A percentile compares a stretch with the other conserved stretches of the same genome.
phyloP scores from a whole-genome alignment of 345 rosid species.

The Salix udensis region DNA sequence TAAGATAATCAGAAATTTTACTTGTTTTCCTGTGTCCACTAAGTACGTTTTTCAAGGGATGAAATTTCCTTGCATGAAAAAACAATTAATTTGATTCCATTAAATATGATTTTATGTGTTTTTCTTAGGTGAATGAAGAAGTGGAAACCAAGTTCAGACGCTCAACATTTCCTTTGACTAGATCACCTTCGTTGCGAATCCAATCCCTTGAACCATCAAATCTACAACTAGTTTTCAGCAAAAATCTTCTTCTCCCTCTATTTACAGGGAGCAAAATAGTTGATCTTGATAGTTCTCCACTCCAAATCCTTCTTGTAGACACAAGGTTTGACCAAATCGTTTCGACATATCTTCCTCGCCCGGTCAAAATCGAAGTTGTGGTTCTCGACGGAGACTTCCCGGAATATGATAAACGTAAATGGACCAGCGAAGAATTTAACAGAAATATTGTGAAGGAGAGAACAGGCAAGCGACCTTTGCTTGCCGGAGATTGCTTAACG shows the following conservation, averaged over 20 bases:
- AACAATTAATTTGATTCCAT: not conserved
- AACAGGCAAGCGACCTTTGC: constrained; percentile 77
- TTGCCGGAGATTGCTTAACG: constrained; percentile 61
- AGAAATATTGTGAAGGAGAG: constrained; percentile 63
- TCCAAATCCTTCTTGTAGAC: constrained; percentile 51
- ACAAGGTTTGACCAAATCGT: constrained; percentile 13
- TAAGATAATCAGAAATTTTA: rapidly evolving
- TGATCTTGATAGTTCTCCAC: constrained; percentile 39
- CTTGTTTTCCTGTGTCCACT: rapidly evolving
- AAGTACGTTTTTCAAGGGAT: too few relatives aligned
- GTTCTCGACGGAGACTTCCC: constrained; percentile 84
- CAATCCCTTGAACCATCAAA: constrained; percentile 42
- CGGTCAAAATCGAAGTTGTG: constrained; percentile 62
- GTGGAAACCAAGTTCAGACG: constrained; percentile 49
- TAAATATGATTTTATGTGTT: not conserved
- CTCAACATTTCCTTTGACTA: constrained; percentile 24
- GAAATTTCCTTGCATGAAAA: too few relatives aligned
- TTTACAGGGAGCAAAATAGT: constrained; percentile 70
- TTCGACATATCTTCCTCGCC: constrained; percentile 36
- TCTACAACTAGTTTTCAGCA: constrained; percentile 35
- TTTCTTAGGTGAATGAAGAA: constrained; percentile 69
- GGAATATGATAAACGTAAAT: constrained; percentile 27
- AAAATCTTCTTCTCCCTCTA: constrained; percentile 36
- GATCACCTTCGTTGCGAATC: constrained; percentile 47
- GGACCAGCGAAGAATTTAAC: constrained; percentile 68